Evolutionary conservation across 2,329 filamentous ascomycete species (phyloP), one percentile per base, ranked within the genome.

Genomic region (Aspergillus viridinutans): DNA sequence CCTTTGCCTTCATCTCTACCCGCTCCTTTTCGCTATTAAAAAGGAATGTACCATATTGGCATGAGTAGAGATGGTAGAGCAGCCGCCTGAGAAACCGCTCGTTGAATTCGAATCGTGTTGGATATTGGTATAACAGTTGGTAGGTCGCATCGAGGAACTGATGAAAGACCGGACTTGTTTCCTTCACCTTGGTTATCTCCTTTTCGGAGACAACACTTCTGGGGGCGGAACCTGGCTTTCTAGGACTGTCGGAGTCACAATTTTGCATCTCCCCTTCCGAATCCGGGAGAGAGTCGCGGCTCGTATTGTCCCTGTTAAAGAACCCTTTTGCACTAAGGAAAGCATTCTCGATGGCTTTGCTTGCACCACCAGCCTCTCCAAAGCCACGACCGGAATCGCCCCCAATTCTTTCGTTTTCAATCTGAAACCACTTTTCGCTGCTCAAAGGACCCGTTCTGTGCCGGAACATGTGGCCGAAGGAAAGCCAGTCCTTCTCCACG

Each of bases 391-490:
- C 72, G 17, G 69, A 66, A 51, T 77, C 74, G 12, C 89, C 64
- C 76, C 90, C 80, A 81, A 88, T 75, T 82, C 77, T 77, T 72
- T 97, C 93, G 65, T 89, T 92, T 71, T 97, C 90, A 26, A 90
- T 84, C 20, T 85, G 81, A 69, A 99, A 99, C 92, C 92, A 97
- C 68, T 95, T 96, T 63, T 97, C 93, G 62, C 90, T 90, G 68
- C 87, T 91, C 55, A 97, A 77, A 65, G 90, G 89, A 3, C 94
- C 94, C 14, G 90, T 90, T n/a, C 94, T 87, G 67, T 96, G 86
- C 54, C 92, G 86, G 75, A 99, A 99, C 88, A 96, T 97, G 74
- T 99, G 93, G 1, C 94, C 94, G 76, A 97, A 99, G 0, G 93
- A 94, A 12, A 99, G 77, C 90, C 94, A 99, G 70, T 99, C 94